Base-by-base conservation (phyloP, 1,284 basidiomycete genomes). In the Lignosus rhinocerotis region DNA sequence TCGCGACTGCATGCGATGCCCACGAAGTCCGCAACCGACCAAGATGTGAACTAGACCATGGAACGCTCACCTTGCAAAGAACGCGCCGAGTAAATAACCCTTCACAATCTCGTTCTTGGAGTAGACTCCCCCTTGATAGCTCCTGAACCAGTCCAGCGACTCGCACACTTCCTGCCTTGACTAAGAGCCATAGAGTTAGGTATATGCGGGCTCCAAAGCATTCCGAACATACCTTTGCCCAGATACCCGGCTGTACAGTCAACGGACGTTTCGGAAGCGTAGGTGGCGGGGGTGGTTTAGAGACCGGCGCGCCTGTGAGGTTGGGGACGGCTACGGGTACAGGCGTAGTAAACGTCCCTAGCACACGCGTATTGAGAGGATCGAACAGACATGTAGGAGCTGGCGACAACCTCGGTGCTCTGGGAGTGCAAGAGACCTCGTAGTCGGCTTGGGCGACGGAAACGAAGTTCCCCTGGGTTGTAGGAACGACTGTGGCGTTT, bases 161-260 rank as follows among this genome's bases (percentile, higher is more conserved):
- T 92, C 90, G 72, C 90, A 92, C 2, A 92, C 78, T 72, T 92
- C 90, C 73, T 92, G 90, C 44, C 90, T 83, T 25, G 88, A 87
- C 90, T 92, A 59, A 16, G 42, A 17, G 32, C 8, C 16, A 16
- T 16, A 10, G 39, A 1, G 19, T 30, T 34, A 2, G 33, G 6
- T 10, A 21, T 16, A 33, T 25, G 31, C 8, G 17, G 34, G 30
- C 9, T 11, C 25, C 19, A 47, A 36, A 51, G 30, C 30, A 30
- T 33, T n/a, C 6, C 16, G 47, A 8, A 65, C 67, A 17, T 57
- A 76, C 77, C 69, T 73, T 60, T 2, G 76, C 72, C 76, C 76
- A 78, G 32, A 78, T 73, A 2, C 62, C 67, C 14, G 67, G 67
- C 38, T 45, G 55, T 1, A 17, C 51, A 1, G 36, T 25, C 31